These are phyloP conservation scores for Metschnikowia dekortorum DNA, from an alignment of 805 yeast genomes.

Conservation along the genomic window DNA sequence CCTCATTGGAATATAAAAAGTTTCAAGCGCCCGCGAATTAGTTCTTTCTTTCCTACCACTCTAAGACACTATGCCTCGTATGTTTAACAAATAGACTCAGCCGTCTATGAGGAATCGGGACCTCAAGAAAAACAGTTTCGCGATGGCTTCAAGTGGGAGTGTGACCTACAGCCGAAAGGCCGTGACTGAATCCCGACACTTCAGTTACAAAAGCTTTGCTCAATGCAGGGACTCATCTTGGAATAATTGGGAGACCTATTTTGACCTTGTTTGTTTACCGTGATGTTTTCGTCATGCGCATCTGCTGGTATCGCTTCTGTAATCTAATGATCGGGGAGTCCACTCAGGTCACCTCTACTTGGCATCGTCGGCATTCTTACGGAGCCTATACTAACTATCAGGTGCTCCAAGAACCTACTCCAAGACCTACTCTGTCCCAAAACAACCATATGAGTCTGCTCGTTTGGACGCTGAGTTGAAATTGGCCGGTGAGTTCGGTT, in stretches of 20 bases:
- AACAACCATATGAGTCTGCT: conserved; percentile 98
- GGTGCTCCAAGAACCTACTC: conserved; percentile 99
- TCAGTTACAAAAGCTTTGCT: conserved; percentile 46
- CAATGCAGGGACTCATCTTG: neutral
- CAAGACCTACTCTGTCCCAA: conserved; percentile 99
- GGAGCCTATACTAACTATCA: conserved; percentile 29
- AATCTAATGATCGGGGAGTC: neutral
- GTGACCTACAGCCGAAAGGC: conserved; percentile 19
- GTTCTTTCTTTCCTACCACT: conserved; percentile 2
- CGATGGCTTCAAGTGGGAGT: conserved; percentile 4
- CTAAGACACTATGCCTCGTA: conserved; percentile 59
- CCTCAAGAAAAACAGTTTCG: conserved; percentile 40
- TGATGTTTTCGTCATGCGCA: neutral
- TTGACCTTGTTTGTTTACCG: neutral
- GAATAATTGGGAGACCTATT: neutral
- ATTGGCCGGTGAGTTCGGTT: conserved; percentile 99
- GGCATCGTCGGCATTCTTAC: neutral
- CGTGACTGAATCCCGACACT: conserved; percentile 88
- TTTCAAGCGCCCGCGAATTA: neutral
- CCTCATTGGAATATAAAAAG: conserved; percentile 3
- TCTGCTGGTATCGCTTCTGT: conserved; percentile 3
- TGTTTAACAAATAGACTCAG: conserved; percentile 28
- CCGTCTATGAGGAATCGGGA: conserved; percentile 61
- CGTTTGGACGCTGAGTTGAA: conserved; percentile 99
- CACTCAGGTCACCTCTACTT: neutral